phyloP scores from a whole-genome alignment of 257 asterid species.

The Solanum neorickii region DNA sequence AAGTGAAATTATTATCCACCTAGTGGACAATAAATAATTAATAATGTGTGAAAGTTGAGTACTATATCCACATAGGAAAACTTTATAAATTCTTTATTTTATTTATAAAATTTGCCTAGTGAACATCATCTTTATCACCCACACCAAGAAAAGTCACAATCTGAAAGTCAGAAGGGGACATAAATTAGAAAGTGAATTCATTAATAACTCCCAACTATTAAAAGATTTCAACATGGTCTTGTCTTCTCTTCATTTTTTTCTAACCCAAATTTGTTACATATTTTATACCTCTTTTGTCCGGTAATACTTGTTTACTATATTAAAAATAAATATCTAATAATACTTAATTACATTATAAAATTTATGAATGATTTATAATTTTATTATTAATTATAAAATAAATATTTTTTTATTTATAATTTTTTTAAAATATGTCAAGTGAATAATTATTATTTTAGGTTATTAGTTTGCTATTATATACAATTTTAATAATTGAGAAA shows the following conservation, averaged over 20 bases:
- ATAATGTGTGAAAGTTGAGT: background rate
- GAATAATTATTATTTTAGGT: too few relatives aligned
- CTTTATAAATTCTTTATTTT: background rate
- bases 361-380: too few relatives aligned
- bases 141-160: background rate
- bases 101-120: background rate
- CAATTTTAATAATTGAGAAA: too few relatives aligned
- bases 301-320: too few relatives aligned
- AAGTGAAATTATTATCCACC: background rate
- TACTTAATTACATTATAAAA: too few relatives aligned
- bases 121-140: background rate
- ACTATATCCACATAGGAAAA: background rate
- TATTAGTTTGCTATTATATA: too few relatives aligned
- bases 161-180: background rate
- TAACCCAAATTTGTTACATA: background rate
- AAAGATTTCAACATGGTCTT: background rate
- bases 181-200: background rate
- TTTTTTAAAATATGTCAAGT: accelerated
- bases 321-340: too few relatives aligned
- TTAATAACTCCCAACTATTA: background rate
- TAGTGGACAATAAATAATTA: background rate
- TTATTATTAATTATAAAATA: too few relatives aligned
- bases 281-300: too few relatives aligned
- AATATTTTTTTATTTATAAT: too few relatives aligned
- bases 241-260: background rate